Conservation (phyloP, 495 filamentous ascomycete genomes). For the Penicillium flavigenum region DNA sequence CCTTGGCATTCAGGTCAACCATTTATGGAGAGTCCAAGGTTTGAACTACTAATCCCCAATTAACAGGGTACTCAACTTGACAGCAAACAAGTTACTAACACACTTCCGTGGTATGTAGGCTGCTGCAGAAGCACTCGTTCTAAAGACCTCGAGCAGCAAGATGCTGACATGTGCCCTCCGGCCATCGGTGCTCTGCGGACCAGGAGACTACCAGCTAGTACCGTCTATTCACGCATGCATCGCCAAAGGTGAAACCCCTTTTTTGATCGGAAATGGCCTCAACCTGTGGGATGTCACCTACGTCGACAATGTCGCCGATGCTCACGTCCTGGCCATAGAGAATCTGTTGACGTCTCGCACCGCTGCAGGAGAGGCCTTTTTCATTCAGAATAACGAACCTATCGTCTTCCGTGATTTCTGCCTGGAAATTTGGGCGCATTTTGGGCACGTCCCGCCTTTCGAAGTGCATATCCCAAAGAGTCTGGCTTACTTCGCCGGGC, state of each 20-base stretch:
- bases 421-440: constrained; percentile 57
- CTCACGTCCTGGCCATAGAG: constrained; percentile 60
- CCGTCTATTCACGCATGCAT: constrained; percentile 58
- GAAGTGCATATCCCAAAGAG: constrained; percentile 51
- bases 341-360: constrained; percentile 55
- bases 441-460: constrained; percentile 55
- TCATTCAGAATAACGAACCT: constrained; percentile 63
- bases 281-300: constrained; percentile 65
- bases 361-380: constrained; percentile 61
- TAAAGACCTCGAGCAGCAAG: constrained; percentile 43
- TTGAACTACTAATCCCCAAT: constrained; percentile 8
- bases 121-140: constrained; percentile 56
- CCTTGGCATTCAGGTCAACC: constrained; percentile 45
- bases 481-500: constrained; percentile 51
- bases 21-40: constrained; percentile 64
- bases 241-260: constrained; percentile 53
- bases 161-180: constrained; percentile 57
- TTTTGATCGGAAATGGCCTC: constrained; percentile 54
- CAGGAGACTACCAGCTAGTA: constrained; percentile 53
- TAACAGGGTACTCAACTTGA: neutral
- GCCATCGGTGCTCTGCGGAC: constrained; percentile 58
- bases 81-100: constrained; percentile 4
- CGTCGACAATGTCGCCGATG: constrained; percentile 60
- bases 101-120: constrained; percentile 32
- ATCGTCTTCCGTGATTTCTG: constrained; percentile 61